Conservation (phyloP, 1,139 yeast genomes). For the Pichia terricola region DNA sequence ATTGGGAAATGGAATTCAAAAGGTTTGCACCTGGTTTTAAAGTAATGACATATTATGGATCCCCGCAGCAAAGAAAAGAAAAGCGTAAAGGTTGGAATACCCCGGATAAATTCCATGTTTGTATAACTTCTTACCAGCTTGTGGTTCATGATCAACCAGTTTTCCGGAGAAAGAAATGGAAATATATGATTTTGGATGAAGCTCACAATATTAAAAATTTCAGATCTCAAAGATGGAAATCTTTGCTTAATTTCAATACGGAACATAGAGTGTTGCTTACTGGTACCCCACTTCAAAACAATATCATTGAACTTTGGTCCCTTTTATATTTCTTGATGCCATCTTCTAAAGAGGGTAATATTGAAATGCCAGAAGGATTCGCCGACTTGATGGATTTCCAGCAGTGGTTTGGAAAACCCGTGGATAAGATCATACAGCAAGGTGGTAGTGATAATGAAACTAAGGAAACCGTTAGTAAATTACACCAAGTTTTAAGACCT, state of each 20-base stretch:
- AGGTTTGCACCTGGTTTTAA: slow-evolving; percentile 98
- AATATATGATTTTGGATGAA: slow-evolving; percentile 93
- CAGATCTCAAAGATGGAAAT: slow-evolving; percentile 95
- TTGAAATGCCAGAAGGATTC: slow-evolving; percentile 87
- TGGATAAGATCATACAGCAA: slow-evolving; percentile 81
- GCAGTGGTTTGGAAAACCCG: slow-evolving; percentile 97
- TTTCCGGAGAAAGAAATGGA: slow-evolving; percentile 88
- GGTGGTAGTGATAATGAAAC: slow-evolving; percentile 63
- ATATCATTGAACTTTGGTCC: slow-evolving; percentile 90
- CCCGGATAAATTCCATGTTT: slow-evolving; percentile 91
- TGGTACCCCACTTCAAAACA: slow-evolving; percentile 93
- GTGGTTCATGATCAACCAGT: slow-evolving; percentile 96
- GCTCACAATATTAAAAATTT: slow-evolving; percentile 97
- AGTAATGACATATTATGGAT: slow-evolving; percentile 90
- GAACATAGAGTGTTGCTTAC: slow-evolving; percentile 80
- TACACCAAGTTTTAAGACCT: slow-evolving; percentile 91
- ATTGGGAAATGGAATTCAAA: slow-evolving; percentile 99
- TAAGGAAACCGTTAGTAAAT: slow-evolving; percentile 69
- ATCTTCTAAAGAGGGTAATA: slow-evolving; percentile 46
- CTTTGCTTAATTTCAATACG: slow-evolving; percentile 85
- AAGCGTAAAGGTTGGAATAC: slow-evolving; percentile 97
- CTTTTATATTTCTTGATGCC: slow-evolving; percentile 93
- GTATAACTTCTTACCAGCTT: slow-evolving; percentile 92
- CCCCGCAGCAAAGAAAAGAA: slow-evolving; percentile 95
- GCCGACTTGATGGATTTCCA: slow-evolving; percentile 94